Conservation (phyloP, 1,284 basidiomycete genomes). For the Mycosarcoma mackinlayi region DNA sequence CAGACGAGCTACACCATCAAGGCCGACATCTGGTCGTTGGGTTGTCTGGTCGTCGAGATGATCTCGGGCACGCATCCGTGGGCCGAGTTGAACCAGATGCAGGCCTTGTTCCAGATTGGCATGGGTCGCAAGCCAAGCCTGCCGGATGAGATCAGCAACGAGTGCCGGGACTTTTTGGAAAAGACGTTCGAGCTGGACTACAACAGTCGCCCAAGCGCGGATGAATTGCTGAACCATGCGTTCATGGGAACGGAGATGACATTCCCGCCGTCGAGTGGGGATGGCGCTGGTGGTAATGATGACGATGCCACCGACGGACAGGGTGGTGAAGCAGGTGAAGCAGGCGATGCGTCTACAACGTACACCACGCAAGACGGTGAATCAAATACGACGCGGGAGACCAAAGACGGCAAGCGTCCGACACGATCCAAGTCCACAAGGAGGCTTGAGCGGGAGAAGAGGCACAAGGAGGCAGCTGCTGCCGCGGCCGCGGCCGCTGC, state of each 20-base stretch:
- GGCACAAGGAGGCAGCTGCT: conserved; percentile 30
- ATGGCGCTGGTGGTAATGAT: not conserved
- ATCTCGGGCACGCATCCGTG: conserved; percentile 96
- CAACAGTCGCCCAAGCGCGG: conserved; percentile 56
- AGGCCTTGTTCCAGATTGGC: conserved; percentile 67
- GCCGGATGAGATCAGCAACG: conserved; percentile 62
- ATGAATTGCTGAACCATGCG: conserved; percentile 56
- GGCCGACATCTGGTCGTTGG: conserved; percentile 98
- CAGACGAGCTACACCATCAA: conserved; percentile 93
- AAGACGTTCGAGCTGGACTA: conserved; percentile 64
- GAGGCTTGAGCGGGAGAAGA: conserved; percentile 32
- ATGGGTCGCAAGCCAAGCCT: conserved; percentile 49
- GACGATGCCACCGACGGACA: not conserved
- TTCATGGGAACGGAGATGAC: conserved; percentile 58
- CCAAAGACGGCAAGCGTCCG: conserved; percentile 22
- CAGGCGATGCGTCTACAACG: conserved; percentile 2
- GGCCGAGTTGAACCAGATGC: conserved; percentile 96
- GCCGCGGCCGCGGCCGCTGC: conserved; percentile 10
- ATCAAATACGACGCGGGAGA: conserved; percentile 12
- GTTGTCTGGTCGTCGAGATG: conserved; percentile 98
- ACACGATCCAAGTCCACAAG: conserved; percentile 28
- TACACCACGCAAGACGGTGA: conserved; percentile 6
- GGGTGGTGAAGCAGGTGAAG: not conserved
- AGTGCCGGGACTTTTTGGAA: conserved; percentile 59
- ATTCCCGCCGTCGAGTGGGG: conserved; percentile 5